A percentile compares a stretch with the other conserved stretches of the same genome.
Conservation (phyloP, 179 eudicot genomes). For the Nepenthes alata region DNA sequence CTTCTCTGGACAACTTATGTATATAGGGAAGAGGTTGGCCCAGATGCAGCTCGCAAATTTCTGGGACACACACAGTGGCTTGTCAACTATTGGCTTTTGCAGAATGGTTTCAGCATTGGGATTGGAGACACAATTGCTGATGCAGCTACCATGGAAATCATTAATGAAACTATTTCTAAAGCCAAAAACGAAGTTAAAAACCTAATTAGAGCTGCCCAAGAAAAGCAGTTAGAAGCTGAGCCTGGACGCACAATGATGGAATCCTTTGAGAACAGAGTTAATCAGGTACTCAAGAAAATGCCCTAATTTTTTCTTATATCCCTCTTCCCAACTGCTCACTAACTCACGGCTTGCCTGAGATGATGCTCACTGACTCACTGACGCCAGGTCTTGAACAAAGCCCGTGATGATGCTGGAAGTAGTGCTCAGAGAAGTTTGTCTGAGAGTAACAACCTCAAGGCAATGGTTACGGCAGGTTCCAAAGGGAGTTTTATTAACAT, state of each 20-base stretch:
- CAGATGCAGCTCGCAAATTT: slow-evolving; percentile 98
- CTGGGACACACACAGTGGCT: slow-evolving; percentile 99
- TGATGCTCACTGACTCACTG: too few relatives aligned
- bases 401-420: slow-evolving; percentile 99
- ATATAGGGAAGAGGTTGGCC: slow-evolving; percentile 98
- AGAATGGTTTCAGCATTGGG: slow-evolving; percentile 89
- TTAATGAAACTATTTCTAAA: slow-evolving; percentile 80
- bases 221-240: slow-evolving; percentile 83
- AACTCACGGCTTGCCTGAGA: too few relatives aligned
- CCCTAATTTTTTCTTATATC: neutral
- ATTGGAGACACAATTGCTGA: slow-evolving; percentile 99
- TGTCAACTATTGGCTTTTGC: slow-evolving; percentile 96
- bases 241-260: slow-evolving; percentile 99
- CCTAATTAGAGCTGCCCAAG: slow-evolving; percentile 66
- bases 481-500: slow-evolving; percentile 93
- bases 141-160: slow-evolving; percentile 91
- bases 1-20: neutral
- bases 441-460: slow-evolving; percentile 97
- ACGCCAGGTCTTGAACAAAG: slow-evolving; percentile 82
- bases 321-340: too few relatives aligned
- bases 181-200: slow-evolving; percentile 92
- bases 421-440: slow-evolving; percentile 94
- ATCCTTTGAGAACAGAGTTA: slow-evolving; percentile 94
- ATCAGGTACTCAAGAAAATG: slow-evolving; percentile 52
- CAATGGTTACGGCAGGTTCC: slow-evolving; percentile 99